Percentiles rank a stretch among this genome's conserved stretches.
Conservation (phyloP, 208 protist species). For the Endotrypanum monterogeii region DNA sequence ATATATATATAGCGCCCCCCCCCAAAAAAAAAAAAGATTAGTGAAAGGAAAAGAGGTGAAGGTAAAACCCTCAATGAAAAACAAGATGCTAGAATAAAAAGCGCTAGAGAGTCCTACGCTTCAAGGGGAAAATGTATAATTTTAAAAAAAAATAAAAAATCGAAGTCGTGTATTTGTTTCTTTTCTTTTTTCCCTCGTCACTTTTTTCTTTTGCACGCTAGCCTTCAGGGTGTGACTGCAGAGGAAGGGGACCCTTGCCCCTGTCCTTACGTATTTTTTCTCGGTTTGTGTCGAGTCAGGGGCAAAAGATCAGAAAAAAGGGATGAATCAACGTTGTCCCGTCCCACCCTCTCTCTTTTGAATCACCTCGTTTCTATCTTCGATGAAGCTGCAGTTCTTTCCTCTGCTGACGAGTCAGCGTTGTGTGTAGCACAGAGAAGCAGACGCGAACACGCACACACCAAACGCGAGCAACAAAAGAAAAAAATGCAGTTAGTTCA, state of each 20-base stretch:
- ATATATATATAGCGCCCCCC: too few relatives aligned
- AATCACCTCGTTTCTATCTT: too few relatives aligned
- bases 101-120: neutral
- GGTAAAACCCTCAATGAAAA: neutral
- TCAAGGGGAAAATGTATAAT: neutral
- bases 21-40: neutral
- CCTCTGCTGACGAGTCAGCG: neutral
- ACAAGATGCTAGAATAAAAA: neutral
- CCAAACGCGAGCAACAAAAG: too few relatives aligned
- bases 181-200: neutral
- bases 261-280: neutral
- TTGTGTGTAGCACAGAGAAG: neutral
- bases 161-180: neutral
- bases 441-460: neutral
- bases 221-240: too few relatives aligned
- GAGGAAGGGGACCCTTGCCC: neutral
- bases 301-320: too few relatives aligned
- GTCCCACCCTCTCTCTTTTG: too few relatives aligned
- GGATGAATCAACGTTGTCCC: too few relatives aligned
- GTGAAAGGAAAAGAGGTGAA: neutral
- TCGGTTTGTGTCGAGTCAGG: too few relatives aligned
- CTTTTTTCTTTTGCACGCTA: neutral
- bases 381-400: neutral
- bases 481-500: neutral
- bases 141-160: neutral